Evolutionary conservation across 2,329 filamentous ascomycete species (phyloP).

Genomic region (Canariomyces notabilis): DNA sequence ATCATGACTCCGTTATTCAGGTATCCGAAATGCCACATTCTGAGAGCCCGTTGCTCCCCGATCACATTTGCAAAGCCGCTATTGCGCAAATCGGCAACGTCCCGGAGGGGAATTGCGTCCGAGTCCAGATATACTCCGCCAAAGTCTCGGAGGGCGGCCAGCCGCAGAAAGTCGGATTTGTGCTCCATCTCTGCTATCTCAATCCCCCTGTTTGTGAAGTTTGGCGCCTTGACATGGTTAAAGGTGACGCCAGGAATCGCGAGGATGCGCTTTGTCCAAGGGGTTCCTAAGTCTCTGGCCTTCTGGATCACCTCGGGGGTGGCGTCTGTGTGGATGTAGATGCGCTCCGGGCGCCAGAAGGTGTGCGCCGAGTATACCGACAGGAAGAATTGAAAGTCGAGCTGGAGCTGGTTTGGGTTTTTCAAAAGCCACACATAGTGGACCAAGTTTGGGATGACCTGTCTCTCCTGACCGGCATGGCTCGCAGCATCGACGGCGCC

Average conservation of each 20-base stretch:
- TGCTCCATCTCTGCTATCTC: slow-evolving; percentile 8
- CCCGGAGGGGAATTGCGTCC: slow-evolving; percentile 19
- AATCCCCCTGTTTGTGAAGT: neutral
- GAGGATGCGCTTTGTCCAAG: slow-evolving; percentile 26
- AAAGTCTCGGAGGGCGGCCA: slow-evolving; percentile 7
- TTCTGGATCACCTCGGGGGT: slow-evolving; percentile 7
- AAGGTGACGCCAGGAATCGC: slow-evolving; percentile 20
- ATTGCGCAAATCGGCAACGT: slow-evolving; percentile 13
- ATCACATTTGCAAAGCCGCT: slow-evolving; percentile 14
- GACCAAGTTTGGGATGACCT: slow-evolving; percentile 25
- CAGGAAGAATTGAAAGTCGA: slow-evolving; percentile 25
- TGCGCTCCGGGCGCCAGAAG: slow-evolving; percentile 21
- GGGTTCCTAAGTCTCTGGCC: slow-evolving; percentile 15
- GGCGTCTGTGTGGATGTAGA: slow-evolving; percentile 29
- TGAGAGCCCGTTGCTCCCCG: slow-evolving; percentile 1
- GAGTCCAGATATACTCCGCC: slow-evolving; percentile 21
- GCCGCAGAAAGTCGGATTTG: slow-evolving; percentile 19
- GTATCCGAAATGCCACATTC: neutral
- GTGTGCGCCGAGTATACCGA: slow-evolving; percentile 23
- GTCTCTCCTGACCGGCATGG: neutral
- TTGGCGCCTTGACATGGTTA: slow-evolving; percentile 7
- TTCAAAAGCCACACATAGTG: slow-evolving; percentile 25
- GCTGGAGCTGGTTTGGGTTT: slow-evolving; percentile 15
- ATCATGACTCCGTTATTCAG: slow-evolving; percentile 16
- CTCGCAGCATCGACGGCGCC: neutral